Evolutionary conservation across 176 grass and related monocot genomes (phyloP).

Genomic region (Carex littledalei): DNA sequence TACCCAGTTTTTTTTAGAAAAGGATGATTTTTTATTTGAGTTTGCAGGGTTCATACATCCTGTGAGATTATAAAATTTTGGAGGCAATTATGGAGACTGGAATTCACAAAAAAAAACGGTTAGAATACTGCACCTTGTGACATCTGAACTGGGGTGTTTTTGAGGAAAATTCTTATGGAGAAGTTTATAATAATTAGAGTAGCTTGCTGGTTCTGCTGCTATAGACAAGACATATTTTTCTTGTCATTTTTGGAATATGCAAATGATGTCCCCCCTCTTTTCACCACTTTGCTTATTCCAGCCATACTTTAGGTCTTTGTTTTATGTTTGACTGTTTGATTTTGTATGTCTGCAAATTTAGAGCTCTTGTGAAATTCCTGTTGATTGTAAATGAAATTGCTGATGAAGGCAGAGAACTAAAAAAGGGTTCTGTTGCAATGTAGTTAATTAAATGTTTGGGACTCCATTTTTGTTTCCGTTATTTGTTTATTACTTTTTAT

Average conservation of each 20-base stretch:
- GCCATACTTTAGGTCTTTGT: neutral
- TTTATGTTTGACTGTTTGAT: neutral
- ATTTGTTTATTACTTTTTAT: neutral
- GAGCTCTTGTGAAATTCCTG: neutral
- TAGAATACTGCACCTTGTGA: slow-evolving; percentile 1
- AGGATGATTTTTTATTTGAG: slow-evolving; percentile 2
- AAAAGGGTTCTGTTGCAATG: neutral
- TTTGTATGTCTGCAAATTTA: slow-evolving; percentile 1
- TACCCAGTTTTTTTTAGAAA: neutral
- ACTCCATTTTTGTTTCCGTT: neutral
- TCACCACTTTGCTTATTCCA: neutral
- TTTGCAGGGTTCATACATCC: neutral
- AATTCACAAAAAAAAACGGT: neutral
- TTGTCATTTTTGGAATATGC: neutral
- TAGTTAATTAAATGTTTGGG: neutral
- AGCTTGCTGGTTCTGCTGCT: neutral
- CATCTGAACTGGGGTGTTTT: slow-evolving; percentile 7
- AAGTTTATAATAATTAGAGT: neutral
- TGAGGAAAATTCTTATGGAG: neutral
- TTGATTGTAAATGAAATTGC: neutral
- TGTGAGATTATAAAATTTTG: slow-evolving; percentile 12
- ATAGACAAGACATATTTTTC: neutral
- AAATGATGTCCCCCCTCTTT: neutral
- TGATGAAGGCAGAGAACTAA: neutral
- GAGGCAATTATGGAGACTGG: slow-evolving; percentile 3